phyloP scores from a whole-genome alignment of 2,329 filamentous ascomycete species.

The Cordyceps farinosa region DNA sequence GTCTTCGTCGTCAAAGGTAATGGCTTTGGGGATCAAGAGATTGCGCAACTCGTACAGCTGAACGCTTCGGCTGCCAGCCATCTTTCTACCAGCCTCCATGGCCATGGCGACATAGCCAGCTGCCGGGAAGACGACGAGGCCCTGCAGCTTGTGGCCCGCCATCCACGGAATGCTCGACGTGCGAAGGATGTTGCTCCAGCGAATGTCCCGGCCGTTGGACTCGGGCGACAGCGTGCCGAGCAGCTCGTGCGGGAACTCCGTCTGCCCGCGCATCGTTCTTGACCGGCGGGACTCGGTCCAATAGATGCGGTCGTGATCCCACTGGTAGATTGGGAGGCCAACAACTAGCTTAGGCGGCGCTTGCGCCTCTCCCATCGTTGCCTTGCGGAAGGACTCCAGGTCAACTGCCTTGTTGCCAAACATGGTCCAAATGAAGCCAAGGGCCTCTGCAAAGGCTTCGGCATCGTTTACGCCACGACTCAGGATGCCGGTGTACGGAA shows the following conservation, averaged over 20 bases:
- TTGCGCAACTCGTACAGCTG: no score
- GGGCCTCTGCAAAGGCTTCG: constrained; percentile 40
- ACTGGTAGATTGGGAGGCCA: not conserved
- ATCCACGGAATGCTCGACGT: not conserved
- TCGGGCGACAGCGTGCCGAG: not conserved
- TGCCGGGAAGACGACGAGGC: no score
- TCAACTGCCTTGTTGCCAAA: no score
- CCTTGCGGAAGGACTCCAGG: no score
- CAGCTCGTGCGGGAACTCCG: not conserved
- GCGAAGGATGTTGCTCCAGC: not conserved
- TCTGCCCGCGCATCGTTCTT: not conserved
- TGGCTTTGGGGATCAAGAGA: no score
- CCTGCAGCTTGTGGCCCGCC: no score
- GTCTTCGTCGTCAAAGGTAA: no score
- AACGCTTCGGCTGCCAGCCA: no score
- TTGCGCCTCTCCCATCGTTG: no score
- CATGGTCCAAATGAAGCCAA: constrained; percentile 18
- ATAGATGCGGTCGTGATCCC: not conserved
- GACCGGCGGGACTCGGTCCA: not conserved
- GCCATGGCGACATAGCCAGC: no score
- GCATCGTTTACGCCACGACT: constrained; percentile 38
- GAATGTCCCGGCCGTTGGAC: not conserved
- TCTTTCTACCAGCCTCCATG: no score
- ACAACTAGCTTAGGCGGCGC: not conserved
- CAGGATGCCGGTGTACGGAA: constrained; percentile 41